Evolutionary conservation across 768 basidiomycete species (phyloP).

Genomic region (Suillus bovinus): DNA sequence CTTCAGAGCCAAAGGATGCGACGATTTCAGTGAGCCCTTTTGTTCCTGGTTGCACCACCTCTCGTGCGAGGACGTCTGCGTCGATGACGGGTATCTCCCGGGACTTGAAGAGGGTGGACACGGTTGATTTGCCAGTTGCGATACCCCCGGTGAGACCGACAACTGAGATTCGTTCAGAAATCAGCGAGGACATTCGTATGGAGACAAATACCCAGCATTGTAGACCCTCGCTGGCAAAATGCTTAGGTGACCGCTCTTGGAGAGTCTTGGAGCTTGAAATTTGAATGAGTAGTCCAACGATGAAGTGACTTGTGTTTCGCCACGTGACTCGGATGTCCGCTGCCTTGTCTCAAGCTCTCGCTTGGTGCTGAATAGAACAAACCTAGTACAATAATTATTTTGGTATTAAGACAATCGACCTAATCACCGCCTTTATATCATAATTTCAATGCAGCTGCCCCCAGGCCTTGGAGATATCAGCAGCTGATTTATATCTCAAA

Average conservation of each 20-base stretch:
- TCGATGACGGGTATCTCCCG: conserved; percentile 85
- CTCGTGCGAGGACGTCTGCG: conserved; percentile 86
- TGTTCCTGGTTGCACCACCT: conserved; percentile 84
- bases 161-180: conserved; percentile 46
- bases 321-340: no score
- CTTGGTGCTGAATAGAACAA: not conserved
- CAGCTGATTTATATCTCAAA: not conserved
- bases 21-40: conserved; percentile 68
- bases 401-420: not conserved
- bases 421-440: not conserved
- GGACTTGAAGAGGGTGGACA: conserved; percentile 67
- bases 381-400: not conserved
- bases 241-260: not conserved
- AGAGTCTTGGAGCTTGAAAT: no score
- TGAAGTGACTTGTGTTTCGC: no score
- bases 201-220: conserved; percentile 1
- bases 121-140: conserved; percentile 95
- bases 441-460: not conserved
- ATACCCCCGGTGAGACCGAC: conserved; percentile 96
- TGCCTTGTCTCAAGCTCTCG: no score
- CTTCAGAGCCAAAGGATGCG: conserved; percentile 64
- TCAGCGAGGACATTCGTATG: not conserved
- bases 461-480: not conserved
- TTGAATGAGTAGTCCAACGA: no score
- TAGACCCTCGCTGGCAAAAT: not conserved